Evolutionary conservation across 164 flowering plant species (phyloP), one percentile per base, ranked within the genome.

Genomic region (Amborella trichopoda): DNA sequence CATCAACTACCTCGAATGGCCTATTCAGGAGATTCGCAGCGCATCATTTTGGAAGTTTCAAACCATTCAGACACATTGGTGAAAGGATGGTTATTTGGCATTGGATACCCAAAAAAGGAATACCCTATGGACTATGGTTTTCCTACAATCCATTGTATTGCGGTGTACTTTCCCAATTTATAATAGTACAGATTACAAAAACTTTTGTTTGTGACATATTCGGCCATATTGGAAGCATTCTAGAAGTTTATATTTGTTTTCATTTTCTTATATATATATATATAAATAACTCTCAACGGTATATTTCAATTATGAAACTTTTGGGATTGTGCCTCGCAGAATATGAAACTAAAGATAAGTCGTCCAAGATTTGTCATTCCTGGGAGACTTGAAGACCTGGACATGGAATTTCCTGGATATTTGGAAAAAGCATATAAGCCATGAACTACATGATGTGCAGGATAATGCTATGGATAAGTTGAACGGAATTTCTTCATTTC

Each of bases 341-440:
- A 83, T 62, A 23, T 93, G 68, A 88, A 79, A 64, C 69, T 93
- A 86, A 82, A 74, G 77, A 68, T 84, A 47, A 85, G 80, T 48
- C 71, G 72, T 68, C 94, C 96, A 20, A 75, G 91, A 65, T 75
- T 71, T 58, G 59, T 93, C 14, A 44, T 28, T 46, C 47, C 80
- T 48, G 95, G 91, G 44, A 74, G 55, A 44, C 61, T 42, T n/a
- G 72, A 73, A 32, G 72, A 56, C 48, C 37, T 78, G 72, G 58
- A 68, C 24, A 30, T 54, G 40, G 80, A 78, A 6, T 78, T 80
- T 60, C 91, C 99, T 46, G 50, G 63, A 30, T 75, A 80, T 68
- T 62, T 87, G 33, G 72, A 65, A 32, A n/a, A 87, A 76, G 62
- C 64, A 57, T 62, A 44, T 23, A 46, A 37, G 45, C 44, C 32